Conservation (phyloP, 768 basidiomycete genomes). For the Tricholoma furcatifolium region DNA sequence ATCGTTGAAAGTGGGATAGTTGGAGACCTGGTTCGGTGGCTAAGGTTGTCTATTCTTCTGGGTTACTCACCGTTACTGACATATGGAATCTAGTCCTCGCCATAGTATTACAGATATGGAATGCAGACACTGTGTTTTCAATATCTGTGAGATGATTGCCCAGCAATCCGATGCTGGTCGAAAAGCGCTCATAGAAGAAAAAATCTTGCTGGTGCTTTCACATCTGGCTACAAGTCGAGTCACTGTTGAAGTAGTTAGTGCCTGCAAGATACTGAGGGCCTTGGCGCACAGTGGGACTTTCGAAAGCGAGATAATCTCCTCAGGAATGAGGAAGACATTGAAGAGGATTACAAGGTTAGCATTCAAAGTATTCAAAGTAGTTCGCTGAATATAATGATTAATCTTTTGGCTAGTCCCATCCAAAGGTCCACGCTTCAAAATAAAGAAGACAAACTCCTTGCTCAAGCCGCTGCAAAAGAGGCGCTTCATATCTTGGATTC, state of each 20-base stretch:
- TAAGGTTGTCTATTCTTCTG: slow-evolving; percentile 9
- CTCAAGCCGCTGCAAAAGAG: slow-evolving; percentile 7
- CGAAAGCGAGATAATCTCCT: slow-evolving; percentile 6
- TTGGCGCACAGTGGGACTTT: slow-evolving; percentile 16
- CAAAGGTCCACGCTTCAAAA: slow-evolving; percentile 5
- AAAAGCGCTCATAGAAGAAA: slow-evolving; percentile 15
- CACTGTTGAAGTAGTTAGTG: slow-evolving; percentile 12
- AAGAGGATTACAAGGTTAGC: slow-evolving; percentile 15
- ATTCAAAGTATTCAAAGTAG: too few relatives aligned
- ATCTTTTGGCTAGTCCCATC: slow-evolving; percentile 4
- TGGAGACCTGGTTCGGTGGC: slow-evolving; percentile 13
- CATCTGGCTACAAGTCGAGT: slow-evolving; percentile 6
- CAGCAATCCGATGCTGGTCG: slow-evolving; percentile 19
- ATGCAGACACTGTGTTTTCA: slow-evolving; percentile 11
- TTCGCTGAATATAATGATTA: too few relatives aligned
- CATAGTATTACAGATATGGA: slow-evolving; percentile 11
- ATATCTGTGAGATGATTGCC: slow-evolving; percentile 13
- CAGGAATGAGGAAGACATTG: slow-evolving; percentile 13
- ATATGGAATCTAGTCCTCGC: slow-evolving; percentile 7
- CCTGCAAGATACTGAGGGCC: slow-evolving; percentile 15
- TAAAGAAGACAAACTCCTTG: slow-evolving; percentile 7
- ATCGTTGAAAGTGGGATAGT: slow-evolving; percentile 16
- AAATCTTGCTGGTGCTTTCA: slow-evolving; percentile 12
- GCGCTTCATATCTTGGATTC: slow-evolving; percentile 2
- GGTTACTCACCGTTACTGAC: neutral